Evolutionary conservation across 768 basidiomycete genomes (phyloP).

Genomic region (Tulasnella sp.): DNA sequence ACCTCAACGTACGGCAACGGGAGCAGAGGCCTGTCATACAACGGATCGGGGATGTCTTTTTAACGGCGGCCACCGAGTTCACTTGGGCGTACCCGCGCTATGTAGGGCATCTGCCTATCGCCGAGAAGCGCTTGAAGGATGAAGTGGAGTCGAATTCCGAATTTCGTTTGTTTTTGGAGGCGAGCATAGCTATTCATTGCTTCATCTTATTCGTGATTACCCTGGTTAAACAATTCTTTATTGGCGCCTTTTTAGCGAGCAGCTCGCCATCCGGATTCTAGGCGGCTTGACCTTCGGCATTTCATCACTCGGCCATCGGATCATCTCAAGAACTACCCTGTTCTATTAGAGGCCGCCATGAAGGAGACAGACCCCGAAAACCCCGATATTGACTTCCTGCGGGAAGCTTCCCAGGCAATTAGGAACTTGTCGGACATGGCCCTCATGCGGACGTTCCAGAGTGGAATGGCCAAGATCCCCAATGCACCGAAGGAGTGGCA

Average conservation of each 20-base stretch:
- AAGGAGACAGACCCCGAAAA: constrained; percentile 73
- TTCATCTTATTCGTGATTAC: no score
- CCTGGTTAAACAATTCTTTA: no score
- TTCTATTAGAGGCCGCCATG: constrained; percentile 73
- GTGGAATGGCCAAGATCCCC: constrained; percentile 71
- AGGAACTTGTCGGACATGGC: constrained; percentile 69
- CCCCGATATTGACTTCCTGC: constrained; percentile 69
- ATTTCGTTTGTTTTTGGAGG: constrained; percentile 80
- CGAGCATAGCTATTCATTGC: constrained; percentile 30
- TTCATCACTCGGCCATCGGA: constrained; percentile 70
- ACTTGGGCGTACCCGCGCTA: constrained; percentile 36
- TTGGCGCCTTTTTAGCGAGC: constrained; percentile 34
- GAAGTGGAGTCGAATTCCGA: constrained; percentile 72
- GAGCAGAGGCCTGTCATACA: constrained; percentile 31
- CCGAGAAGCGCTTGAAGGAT: constrained; percentile 78
- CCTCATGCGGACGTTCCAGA: constrained; percentile 81
- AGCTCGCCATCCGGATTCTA: constrained; percentile 41
- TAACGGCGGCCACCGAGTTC: constrained; percentile 41
- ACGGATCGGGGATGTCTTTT: constrained; percentile 41
- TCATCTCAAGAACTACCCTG: constrained; percentile 75
- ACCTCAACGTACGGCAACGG: constrained; percentile 30
- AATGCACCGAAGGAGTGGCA: constrained; percentile 85
- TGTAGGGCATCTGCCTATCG: constrained; percentile 65
- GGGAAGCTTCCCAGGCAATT: constrained; percentile 77
- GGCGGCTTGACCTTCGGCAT: constrained; percentile 61